Conservation (phyloP, 345 rosid genomes). For the Lumnitzera racemosa region DNA sequence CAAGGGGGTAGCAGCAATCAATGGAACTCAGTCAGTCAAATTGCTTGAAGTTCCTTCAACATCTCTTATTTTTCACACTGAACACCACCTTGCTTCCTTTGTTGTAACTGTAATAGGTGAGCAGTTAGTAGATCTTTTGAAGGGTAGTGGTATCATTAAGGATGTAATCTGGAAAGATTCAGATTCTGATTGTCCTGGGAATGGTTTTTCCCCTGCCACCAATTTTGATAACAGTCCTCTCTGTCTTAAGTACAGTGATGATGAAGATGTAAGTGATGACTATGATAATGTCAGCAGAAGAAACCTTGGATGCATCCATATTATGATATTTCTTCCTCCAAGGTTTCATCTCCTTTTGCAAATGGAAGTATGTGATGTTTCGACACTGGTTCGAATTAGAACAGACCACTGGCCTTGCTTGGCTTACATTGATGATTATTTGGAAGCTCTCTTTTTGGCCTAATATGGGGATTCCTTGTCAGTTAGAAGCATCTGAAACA, state of each 20-base stretch:
- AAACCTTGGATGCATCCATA: slow-evolving; percentile 57
- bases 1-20: slow-evolving; percentile 64
- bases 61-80: slow-evolving; percentile 38
- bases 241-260: slow-evolving; percentile 54
- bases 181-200: slow-evolving; percentile 22
- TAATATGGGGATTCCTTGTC: slow-evolving; percentile 7
- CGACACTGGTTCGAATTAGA: slow-evolving; percentile 84
- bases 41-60: slow-evolving; percentile 69
- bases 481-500: slow-evolving; percentile 6
- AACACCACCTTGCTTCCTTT: slow-evolving; percentile 54
- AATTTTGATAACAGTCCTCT: slow-evolving; percentile 39
- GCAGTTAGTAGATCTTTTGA: slow-evolving; percentile 51
- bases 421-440: slow-evolving; percentile 88
- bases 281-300: slow-evolving; percentile 33
- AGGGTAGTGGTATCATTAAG: slow-evolving; percentile 54
- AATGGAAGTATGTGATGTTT: slow-evolving; percentile 77
- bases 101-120: slow-evolving; percentile 77
- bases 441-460: slow-evolving; percentile 69
- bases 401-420: slow-evolving; percentile 99
- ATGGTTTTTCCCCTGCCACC: slow-evolving; percentile 12
- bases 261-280: slow-evolving; percentile 42
- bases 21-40: slow-evolving; percentile 86
- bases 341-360: slow-evolving; percentile 86
- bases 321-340: slow-evolving; percentile 85
- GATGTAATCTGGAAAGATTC: slow-evolving; percentile 51